A percentile compares a stretch with the other conserved stretches of the same genome.
phyloP scores from a whole-genome alignment of 345 rosid genomes.

The Pugionium cornutum region DNA sequence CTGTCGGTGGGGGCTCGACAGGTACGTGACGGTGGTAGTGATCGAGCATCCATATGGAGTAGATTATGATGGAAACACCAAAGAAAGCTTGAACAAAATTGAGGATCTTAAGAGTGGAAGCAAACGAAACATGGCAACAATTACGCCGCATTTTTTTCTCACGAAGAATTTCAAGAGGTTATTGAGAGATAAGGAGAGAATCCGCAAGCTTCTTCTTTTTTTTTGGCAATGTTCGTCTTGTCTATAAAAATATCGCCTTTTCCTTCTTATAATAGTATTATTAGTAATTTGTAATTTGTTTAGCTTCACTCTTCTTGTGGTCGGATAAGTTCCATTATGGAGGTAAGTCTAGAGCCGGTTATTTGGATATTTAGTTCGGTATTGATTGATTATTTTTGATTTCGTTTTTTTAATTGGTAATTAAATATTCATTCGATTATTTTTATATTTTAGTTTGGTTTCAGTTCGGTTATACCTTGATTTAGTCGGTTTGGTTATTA shows the following conservation, averaged over 20 bases:
- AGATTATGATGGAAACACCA: constrained; percentile 62
- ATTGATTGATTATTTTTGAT: no score
- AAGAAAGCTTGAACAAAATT: constrained; percentile 71
- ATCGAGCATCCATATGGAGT: constrained; percentile 87
- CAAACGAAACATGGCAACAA: constrained; percentile 71
- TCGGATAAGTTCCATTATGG: no score
- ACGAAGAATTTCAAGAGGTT: background rate
- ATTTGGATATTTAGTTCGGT: no score
- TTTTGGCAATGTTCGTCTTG: constrained; percentile 11
- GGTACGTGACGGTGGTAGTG: constrained; percentile 65
- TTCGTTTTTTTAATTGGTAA: no score
- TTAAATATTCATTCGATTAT: no score
- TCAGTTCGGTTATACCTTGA: no score
- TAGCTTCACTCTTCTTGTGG: no score
- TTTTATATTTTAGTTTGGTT: no score
- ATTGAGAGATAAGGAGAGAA: background rate
- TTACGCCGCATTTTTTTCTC: constrained; percentile 53
- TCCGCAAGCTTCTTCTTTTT: background rate
- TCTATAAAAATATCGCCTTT: constrained; percentile 22
- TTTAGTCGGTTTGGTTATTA: no score
- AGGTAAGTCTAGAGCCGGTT: no score
- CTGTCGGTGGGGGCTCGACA: constrained; percentile 32
- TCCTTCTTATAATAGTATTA: background rate
- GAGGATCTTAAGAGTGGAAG: constrained; percentile 61
- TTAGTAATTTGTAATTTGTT: no score